phyloP scores from a whole-genome alignment of 2,329 filamentous ascomycete species.

The Bimuria novae-zelandiae region DNA sequence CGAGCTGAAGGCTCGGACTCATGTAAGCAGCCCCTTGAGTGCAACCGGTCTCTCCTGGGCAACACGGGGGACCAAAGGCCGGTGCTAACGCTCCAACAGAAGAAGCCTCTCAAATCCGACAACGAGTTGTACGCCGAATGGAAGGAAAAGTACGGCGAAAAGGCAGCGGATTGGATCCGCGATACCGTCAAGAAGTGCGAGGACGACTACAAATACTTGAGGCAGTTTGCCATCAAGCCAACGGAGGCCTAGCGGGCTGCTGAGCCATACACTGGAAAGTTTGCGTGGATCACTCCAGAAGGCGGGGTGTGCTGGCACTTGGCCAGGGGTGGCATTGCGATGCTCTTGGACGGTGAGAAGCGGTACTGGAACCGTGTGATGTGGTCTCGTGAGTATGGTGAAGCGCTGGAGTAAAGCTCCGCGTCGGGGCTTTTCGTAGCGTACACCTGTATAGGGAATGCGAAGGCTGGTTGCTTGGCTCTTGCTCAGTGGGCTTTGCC shows the following conservation, averaged over 20 bases:
- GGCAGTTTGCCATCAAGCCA: slow-evolving; percentile 70
- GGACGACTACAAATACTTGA: slow-evolving; percentile 79
- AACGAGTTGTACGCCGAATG: slow-evolving; percentile 74
- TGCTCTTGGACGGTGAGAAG: no score
- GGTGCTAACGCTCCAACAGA: slow-evolving; percentile 35
- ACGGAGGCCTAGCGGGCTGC: slow-evolving; percentile 17
- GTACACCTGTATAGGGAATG: no score
- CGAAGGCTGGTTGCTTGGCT: no score
- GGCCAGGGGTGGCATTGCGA: no score
- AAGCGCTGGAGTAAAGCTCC: no score
- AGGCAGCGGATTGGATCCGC: slow-evolving; percentile 71
- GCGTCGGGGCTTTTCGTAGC: no score
- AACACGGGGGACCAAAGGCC: background rate
- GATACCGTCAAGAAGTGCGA: slow-evolving; percentile 73
- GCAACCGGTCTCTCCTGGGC: background rate
- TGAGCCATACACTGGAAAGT: background rate
- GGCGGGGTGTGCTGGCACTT: no score
- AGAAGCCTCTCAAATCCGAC: slow-evolving; percentile 65
- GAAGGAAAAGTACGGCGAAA: slow-evolving; percentile 73
- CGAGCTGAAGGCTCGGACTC: slow-evolving; percentile 70
- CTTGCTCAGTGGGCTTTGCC: no score
- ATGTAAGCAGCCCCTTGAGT: slow-evolving; percentile 50
- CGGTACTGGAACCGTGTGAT: no score
- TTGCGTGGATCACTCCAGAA: no score
- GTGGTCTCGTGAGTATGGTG: no score